Base-by-base conservation (phyloP, 257 asterid genomes). In the Ocimum tenuiflorum region DNA sequence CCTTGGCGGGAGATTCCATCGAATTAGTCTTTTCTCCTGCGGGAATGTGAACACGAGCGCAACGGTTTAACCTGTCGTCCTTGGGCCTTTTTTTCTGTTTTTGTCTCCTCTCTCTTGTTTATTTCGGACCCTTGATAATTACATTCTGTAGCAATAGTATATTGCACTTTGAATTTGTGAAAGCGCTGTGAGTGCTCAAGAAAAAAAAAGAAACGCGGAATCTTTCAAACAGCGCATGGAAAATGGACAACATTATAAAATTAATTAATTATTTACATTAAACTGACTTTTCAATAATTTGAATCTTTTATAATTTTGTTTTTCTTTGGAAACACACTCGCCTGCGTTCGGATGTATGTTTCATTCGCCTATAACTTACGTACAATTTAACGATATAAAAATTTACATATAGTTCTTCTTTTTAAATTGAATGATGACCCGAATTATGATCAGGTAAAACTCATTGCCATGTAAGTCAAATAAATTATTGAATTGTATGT, bases 1-100 rank as follows among this genome's bases (percentile, higher is more conserved):
- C 66, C 61, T 69, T 59, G 27, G 59, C 72, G 60, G 85, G 63
- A 15, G 85, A 56, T 11, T 62, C 82, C 89, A 86, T 69, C 42
- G 65, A 75, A 20, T 42, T 55, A 41, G 23, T 20, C 8, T 68
- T 9, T 8, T 15, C 20, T 2, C 39, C 42, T 63, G 54, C 51
- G 54, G 54, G 38, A 62, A 53, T n/a, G 63, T 48, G 56, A 12
- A 39, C 73, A 49, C 74, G 68, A 63, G 73, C 70, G 57, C 67
- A 49, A 71, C 68, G 49, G 71, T 55, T 67, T 23, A 31, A 71
- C 67, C 60, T 12, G 74, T 53, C 38, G 51, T 36, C 38, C 42
- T 23, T 60, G 42, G 60, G 60, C 2, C 51, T 42, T 20, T 18
- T 7, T 20, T 4, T 29, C 9, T 6, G 3, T 31, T 24, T 14